Evolutionary conservation across 2,329 filamentous ascomycete species (phyloP).

Genomic region (Diaporthe sp.): DNA sequence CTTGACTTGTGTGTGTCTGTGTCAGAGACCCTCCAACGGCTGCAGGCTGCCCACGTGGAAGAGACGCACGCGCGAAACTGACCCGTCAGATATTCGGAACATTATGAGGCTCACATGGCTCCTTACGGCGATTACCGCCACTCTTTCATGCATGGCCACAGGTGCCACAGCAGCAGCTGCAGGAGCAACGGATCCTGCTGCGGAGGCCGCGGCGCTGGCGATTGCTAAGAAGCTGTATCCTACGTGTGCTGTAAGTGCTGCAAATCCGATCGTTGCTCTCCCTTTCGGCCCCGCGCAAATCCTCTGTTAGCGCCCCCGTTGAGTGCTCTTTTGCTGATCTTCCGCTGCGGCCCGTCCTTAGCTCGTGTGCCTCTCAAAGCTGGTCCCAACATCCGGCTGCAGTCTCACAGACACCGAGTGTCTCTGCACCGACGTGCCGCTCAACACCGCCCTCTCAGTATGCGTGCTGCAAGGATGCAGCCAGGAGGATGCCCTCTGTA

Average conservation of each 20-base stretch:
- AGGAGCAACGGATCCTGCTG: neutral
- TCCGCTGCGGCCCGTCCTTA: constrained; percentile 22
- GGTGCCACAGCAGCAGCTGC: constrained; percentile 4
- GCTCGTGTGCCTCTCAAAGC: constrained; percentile 19
- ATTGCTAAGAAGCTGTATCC: constrained; percentile 8
- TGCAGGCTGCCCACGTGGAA: constrained; percentile 22
- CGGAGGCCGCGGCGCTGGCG: constrained; percentile 9
- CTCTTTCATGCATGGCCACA: neutral
- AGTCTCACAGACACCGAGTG: constrained; percentile 12
- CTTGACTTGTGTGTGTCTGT: neutral
- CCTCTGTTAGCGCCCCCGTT: constrained; percentile 2
- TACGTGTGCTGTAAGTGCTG: constrained; percentile 12
- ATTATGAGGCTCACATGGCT: constrained; percentile 11
- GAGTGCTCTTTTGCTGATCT: constrained; percentile 13
- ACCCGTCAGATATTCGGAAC: neutral
- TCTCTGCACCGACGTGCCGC: constrained; percentile 18
- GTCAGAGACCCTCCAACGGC: neutral
- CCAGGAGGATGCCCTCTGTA: neutral
- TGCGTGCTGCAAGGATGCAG: constrained; percentile 23
- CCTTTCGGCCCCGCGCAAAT: constrained; percentile 11
- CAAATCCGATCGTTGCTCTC: neutral
- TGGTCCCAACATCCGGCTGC: constrained; percentile 8
- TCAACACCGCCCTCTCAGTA: constrained; percentile 13
- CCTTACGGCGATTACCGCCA: constrained; percentile 9
- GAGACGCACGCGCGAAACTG: neutral